Evolutionary conservation across 495 filamentous ascomycete genomes (phyloP), one percentile per base, ranked within the genome.

Genomic region (Penicillium steckii): DNA sequence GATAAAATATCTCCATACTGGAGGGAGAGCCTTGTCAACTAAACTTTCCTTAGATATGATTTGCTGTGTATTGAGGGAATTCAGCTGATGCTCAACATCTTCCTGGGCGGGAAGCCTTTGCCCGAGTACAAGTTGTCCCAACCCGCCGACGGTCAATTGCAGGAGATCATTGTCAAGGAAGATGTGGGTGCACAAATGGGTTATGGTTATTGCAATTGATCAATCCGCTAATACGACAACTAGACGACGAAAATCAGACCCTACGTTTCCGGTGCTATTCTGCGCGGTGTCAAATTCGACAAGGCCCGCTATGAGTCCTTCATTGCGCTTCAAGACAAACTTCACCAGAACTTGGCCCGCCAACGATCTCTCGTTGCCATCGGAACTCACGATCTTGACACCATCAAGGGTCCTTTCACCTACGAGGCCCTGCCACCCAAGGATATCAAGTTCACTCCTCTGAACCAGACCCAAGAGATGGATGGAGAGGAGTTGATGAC

Each of bases 31-130:
- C 8, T 9, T 13, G 25, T n/a, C 22, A 56, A 51, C 55, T 72
- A 57, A 77, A 52, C 53, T n/a, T 21, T 9, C 23, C 32, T 27
- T 41, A 87, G 93, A 80, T 97, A 97, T 84, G 94, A 99, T 64
- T 87, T 97, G 84, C 84, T 99, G 24, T 99, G 94, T 66, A 96
- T 97, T 74, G 94, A 99, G 73, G 94, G 94, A 42, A 95, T 99
- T 66, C 86, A 90, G 44, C 80, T 96, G 60, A 93, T 93, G 83
- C 80, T 99, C 48, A 96, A 96, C 65, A 89, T 99, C 70, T 99
- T 97, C 85, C 73, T 86, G 48, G 88, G 83, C 44, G 87, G 84
- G 56, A 74, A 80, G 44, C 66, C 79, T 13, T 76, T 89, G 37
- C 95, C 94, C 54, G 89, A 89, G 50, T 97, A 87, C 74, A 81